Evolutionary conservation across 176 grass and related monocot species (phyloP), one percentile per base, ranked within the genome.

Genomic region (Juncus effusus): DNA sequence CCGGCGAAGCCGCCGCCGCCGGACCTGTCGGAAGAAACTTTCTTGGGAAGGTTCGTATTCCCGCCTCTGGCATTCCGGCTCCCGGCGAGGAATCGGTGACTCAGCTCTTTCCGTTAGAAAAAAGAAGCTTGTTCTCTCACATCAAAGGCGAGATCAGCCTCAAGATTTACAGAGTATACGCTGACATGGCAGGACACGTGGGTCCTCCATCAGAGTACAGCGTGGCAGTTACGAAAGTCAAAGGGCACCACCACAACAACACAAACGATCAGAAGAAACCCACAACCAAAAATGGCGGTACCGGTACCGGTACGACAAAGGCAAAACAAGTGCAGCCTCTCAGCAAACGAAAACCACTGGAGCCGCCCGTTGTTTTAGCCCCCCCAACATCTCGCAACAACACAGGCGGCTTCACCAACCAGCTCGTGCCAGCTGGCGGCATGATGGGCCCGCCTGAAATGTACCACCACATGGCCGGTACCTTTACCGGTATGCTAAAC

Each of bases 121-220:
- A 91, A 76, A 70, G 91, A 8, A 87, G 91, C 66, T 60, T 96
- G 7, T 96, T 96, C 73, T 96, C 91, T 40, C 87, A 91, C 51
- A 96, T 96, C 36, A 87, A 87, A 16, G 91, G 91, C 2, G 91
- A 96, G 74, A 88, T 96, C 64, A 96, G 84, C 52, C 60, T 96
- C 5, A 96, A 96, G 81, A 88, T 96, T 52, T 91, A 90, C 70
- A 84, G 91, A 38, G 36, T 72, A 60, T 50, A 58, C 67, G 78
- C 72, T 41, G 82, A 81, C 3, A 55, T 80, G 3, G 58, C 70
- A 8, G 65, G 40, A 1, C 35, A 76, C 54, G 63, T 41, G 4
- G 85, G 76, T 16, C 5, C 45, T 62, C 60, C 67, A 42, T 42
- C 60, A 7, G 79, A 84, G 56, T 78, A 81, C 40, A 63, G 38